These are phyloP conservation scores for Coprinopsis marcescibilis DNA, from an alignment of 768 basidiomycete species.

Conservation along the genomic window DNA sequence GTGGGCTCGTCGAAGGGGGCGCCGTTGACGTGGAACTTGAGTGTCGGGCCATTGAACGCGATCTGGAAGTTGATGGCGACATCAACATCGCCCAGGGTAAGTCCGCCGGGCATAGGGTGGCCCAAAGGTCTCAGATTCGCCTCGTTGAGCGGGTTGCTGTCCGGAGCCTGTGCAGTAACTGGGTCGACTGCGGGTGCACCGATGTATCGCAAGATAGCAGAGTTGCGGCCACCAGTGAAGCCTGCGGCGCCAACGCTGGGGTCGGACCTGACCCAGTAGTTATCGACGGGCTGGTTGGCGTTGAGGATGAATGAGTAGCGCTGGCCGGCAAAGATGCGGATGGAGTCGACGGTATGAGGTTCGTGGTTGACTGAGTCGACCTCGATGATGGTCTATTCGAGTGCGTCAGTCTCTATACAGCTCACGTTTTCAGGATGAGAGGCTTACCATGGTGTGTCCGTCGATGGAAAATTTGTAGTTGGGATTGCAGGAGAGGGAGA, in stretches of 20 bases:
- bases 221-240: conserved; percentile 39
- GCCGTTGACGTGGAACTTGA: conserved; percentile 23
- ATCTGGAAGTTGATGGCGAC: conserved; percentile 27
- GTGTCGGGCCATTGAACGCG: conserved; percentile 14
- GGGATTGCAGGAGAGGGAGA: conserved; percentile 23
- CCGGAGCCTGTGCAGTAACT: conserved; percentile 24
- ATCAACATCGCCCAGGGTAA: conserved; percentile 32
- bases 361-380: conserved; percentile 35
- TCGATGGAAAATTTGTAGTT: conserved; percentile 40
- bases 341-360: conserved; percentile 33
- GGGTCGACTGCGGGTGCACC: conserved; percentile 37
- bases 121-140: conserved; percentile 28
- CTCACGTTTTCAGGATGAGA: too few species aligned
- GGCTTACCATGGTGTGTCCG: conserved; percentile 25
- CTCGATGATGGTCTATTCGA: conserved; percentile 42
- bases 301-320: conserved; percentile 9
- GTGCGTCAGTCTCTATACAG: too few species aligned
- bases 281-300: conserved; percentile 26
- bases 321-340: conserved; percentile 30
- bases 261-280: conserved; percentile 40
- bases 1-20: conserved; percentile 23
- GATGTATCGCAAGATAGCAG: conserved; percentile 46
- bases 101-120: conserved; percentile 30
- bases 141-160: conserved; percentile 28
- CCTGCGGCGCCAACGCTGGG: conserved; percentile 23